These are phyloP conservation scores for Elongisporangium undulatum DNA, from an alignment of 352 stramenopile genomes.

Conservation along the genomic window DNA sequence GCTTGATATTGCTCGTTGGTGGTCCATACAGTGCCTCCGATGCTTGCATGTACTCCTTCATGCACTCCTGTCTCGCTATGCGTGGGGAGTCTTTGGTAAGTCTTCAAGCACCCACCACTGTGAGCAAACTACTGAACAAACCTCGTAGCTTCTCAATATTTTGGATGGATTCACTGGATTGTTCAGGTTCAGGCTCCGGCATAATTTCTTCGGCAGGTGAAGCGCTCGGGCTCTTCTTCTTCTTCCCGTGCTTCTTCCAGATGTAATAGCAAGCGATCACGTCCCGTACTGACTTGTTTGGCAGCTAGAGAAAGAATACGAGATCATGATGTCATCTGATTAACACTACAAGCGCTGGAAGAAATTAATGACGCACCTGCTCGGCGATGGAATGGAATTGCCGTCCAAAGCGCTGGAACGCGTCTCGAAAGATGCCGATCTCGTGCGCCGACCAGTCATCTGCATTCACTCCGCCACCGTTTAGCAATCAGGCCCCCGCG, in stretches of 20 bases:
- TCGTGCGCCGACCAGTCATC: constrained; percentile 75
- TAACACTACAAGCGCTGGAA: background rate
- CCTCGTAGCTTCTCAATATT: constrained; percentile 57
- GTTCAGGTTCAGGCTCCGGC: constrained; percentile 43
- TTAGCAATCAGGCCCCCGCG: background rate
- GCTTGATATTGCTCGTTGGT: constrained; percentile 16
- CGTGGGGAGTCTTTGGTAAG: background rate
- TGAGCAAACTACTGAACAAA: constrained; percentile 12
- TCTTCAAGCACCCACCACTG: background rate
- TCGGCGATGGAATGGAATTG: constrained; percentile 73
- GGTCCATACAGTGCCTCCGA: constrained; percentile 48
- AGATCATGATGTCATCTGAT: background rate
- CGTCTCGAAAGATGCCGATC: constrained; percentile 74
- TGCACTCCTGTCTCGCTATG: constrained; percentile 56
- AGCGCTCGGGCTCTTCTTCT: background rate
- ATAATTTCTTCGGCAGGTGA: constrained; percentile 31
- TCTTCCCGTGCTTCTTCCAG: constrained; percentile 73
- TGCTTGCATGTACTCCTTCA: constrained; percentile 64
- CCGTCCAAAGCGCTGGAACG: constrained; percentile 69
- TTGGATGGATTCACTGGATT: constrained; percentile 56
- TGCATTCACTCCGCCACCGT: constrained; percentile 12
- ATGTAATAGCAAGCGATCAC: constrained; percentile 83
- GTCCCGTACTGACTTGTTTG: constrained; percentile 56
- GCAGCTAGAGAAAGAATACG: constrained; percentile 27
- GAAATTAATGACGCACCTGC: constrained; percentile 25